A percentile compares a stretch with the other conserved stretches of the same genome.
Evolutionary conservation across 257 asterid genomes (phyloP).

Genomic region (Solanum commersonii): DNA sequence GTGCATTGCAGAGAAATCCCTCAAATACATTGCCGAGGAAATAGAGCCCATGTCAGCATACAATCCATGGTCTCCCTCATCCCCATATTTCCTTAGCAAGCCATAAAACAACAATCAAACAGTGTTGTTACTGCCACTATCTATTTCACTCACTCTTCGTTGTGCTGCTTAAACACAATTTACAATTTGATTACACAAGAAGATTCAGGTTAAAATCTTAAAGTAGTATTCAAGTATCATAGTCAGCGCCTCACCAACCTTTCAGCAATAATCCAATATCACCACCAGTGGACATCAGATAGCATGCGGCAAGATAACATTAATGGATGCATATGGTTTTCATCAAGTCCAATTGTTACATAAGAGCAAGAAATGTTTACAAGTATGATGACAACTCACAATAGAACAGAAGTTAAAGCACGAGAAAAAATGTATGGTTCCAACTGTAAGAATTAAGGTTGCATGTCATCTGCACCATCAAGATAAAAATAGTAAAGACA

Average conservation of each 20-base stretch:
- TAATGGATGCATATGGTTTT: not conserved
- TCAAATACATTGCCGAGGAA: not conserved
- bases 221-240: not conserved
- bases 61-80: not conserved
- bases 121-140: not conserved
- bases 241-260: not conserved
- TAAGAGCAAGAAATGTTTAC: not conserved
- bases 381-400: not conserved
- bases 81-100: not conserved
- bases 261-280: not conserved
- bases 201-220: not conserved
- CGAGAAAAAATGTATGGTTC: not conserved
- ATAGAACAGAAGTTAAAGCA: not conserved
- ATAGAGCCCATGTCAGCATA: not conserved
- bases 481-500: not conserved
- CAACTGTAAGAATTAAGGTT: not conserved
- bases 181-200: not conserved
- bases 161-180: not conserved
- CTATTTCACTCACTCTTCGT: not conserved
- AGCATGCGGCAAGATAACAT: not conserved
- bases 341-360: not conserved
- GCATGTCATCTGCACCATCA: not conserved
- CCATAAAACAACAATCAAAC: not conserved
- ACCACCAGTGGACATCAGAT: not conserved
- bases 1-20: not conserved